Evolutionary conservation across 345 rosid genomes (phyloP).

Genomic region (Eucalyptus virginea): DNA sequence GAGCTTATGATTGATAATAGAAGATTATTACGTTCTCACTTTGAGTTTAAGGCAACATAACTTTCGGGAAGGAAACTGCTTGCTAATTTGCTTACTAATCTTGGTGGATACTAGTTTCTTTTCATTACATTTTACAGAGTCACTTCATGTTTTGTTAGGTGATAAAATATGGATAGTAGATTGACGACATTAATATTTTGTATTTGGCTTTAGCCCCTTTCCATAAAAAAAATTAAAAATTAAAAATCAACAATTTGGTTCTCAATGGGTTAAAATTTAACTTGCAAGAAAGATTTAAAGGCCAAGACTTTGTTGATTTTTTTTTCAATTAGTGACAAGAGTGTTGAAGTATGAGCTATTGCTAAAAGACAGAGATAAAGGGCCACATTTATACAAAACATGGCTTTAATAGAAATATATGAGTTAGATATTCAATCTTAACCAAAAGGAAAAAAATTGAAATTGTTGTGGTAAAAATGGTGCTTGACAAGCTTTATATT

Average conservation of each 20-base stretch:
- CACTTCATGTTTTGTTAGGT: neutral
- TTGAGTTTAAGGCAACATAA: neutral
- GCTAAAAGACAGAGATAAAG: neutral
- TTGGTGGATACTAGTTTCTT: neutral
- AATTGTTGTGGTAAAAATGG: neutral
- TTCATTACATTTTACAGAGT: neutral
- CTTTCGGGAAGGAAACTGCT: neutral
- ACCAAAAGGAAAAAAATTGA: neutral
- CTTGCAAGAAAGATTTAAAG: neutral
- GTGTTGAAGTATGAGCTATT: neutral
- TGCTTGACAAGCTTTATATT: neutral
- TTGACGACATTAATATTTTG: neutral
- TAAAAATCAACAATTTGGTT: neutral
- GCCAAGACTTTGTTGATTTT: neutral
- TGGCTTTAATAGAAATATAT: neutral
- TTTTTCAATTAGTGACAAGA: neutral
- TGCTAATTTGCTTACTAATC: neutral
- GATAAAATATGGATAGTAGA: neutral
- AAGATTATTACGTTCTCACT: neutral
- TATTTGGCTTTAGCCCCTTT: neutral
- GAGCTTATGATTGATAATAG: neutral
- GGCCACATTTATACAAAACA: neutral
- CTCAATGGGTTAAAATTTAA: neutral
- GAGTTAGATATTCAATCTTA: neutral
- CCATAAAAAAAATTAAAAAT: neutral